Base-by-base conservation (phyloP, 2,329 filamentous ascomycete species). In the Fusarium sp. region DNA sequence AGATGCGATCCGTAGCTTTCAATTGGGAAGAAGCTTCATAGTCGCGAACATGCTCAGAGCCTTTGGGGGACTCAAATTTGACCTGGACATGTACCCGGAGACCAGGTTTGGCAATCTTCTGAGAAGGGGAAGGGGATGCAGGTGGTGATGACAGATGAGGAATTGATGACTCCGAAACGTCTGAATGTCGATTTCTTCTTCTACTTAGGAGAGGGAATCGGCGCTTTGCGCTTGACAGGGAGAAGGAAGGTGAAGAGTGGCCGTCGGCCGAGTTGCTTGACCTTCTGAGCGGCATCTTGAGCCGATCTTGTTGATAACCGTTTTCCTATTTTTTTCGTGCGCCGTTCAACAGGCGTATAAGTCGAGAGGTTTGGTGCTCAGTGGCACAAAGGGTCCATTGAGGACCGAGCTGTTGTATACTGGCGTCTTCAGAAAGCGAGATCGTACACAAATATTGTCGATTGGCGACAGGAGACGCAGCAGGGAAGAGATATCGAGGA, bases 21-120 rank as follows among this genome's bases (percentile, higher is more conserved):
- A 87, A 80, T 33, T 71, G 74, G 5, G 79, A 72, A 3, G 85
- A 87, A 60, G 82, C 80, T 56, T 80, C 79, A 71, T 87, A 88
- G 60, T 79, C 80, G 48, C 82, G 80, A 48, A 72, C 78, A 73
- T 85, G 84, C 24, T 80, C 77, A 50, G 80, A 80, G 43, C 81
- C 78, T 46, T 82, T 74, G 9, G 83, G 83, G 37, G 81, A 79
- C 49, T 81, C 80, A 69, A 86, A 86, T 46, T 77, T 81, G 70
- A 85, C 77, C 29, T 80, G 80, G 52, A 85, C 79, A 26, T 82
- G 79, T 18, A 86, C 79, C 31, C 79, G 77, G 28, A 86, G 76
- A 23, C 71, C 62, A 23, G 72, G 56, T 24, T 73, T 74, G 31
- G 61, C 33, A 41, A 47, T 29, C 33, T 60, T 65, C 18, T 59